phyloP scores from a whole-genome alignment of 2,329 filamentous ascomycete species.

The Aspergillus neotritici region DNA sequence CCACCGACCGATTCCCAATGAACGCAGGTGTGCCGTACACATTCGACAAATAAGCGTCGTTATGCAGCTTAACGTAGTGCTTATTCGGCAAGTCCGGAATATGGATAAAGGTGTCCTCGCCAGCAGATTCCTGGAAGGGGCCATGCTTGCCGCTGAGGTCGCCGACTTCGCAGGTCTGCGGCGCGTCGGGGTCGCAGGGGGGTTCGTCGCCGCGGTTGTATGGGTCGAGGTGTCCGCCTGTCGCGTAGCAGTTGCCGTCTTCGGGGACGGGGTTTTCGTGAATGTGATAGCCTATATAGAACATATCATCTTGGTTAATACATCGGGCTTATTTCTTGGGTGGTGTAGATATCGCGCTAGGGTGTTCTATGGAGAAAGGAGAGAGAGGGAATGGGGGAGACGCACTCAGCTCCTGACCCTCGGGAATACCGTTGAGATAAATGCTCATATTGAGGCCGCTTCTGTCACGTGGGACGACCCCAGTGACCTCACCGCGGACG shows the following conservation, averaged over 20 bases:
- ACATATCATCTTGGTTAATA: background rate
- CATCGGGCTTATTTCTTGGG: slow-evolving; percentile 6
- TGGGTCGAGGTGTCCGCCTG: slow-evolving; percentile 66
- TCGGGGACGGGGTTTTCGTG: slow-evolving; percentile 59
- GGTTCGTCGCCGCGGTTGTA: slow-evolving; percentile 58
- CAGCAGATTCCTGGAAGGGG: slow-evolving; percentile 47
- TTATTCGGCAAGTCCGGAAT: too few species aligned
- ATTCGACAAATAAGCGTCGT: too few species aligned
- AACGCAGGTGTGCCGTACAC: slow-evolving; percentile 39
- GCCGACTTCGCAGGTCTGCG: slow-evolving; percentile 67
- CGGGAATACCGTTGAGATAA: slow-evolving; percentile 55
- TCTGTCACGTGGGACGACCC: slow-evolving; percentile 44
- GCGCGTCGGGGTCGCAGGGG: slow-evolving; percentile 53
- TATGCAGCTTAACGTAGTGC: too few species aligned
- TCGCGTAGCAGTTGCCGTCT: slow-evolving; percentile 65
- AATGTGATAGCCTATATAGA: slow-evolving; percentile 62
- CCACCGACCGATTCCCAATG: slow-evolving; percentile 51
- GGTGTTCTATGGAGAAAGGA: background rate
- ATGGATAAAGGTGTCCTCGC: slow-evolving; percentile 17
- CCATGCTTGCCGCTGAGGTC: slow-evolving; percentile 72
- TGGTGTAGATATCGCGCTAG: slow-evolving; percentile 5
- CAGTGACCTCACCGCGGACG: slow-evolving; percentile 50
- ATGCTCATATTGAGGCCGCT: slow-evolving; percentile 53
- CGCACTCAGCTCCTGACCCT: slow-evolving; percentile 53
- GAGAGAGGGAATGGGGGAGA: slow-evolving; percentile 12